Percentiles rank a stretch among this genome's conserved stretches.
These are phyloP conservation scores for Termitomyces sp. DNA, from an alignment of 768 basidiomycete species.

Conservation along the genomic window DNA sequence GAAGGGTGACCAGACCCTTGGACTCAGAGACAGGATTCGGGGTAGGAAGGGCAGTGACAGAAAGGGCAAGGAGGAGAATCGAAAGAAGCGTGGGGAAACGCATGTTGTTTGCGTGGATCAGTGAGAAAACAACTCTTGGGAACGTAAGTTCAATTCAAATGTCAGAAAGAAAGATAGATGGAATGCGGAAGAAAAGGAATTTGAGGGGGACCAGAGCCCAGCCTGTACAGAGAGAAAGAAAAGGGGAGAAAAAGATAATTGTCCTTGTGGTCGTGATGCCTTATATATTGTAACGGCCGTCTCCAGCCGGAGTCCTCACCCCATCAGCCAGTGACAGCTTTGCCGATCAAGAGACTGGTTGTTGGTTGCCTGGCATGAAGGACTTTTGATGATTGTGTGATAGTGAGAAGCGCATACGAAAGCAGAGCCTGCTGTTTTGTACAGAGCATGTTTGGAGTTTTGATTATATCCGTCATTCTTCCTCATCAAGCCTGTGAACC, in stretches of 20 bases:
- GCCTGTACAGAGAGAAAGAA: slow-evolving; percentile 22
- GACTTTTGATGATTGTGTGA: neutral
- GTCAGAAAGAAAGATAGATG: slow-evolving; percentile 13
- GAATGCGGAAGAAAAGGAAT: slow-evolving; percentile 22
- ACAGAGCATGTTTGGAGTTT: neutral
- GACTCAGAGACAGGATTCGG: slow-evolving; percentile 16
- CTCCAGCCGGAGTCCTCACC: slow-evolving; percentile 5
- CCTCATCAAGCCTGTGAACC: neutral
- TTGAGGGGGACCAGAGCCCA: slow-evolving; percentile 19
- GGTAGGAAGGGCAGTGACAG: slow-evolving; percentile 37
- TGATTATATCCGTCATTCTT: neutral
- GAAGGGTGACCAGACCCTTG: slow-evolving; percentile 35
- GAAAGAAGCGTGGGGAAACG: slow-evolving; percentile 51
- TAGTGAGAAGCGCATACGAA: neutral
- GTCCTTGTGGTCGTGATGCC: neutral
- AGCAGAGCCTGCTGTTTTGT: neutral
- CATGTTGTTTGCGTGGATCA: slow-evolving; percentile 35
- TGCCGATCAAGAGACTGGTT: neutral
- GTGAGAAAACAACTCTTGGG: slow-evolving; percentile 19
- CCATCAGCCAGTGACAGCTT: neutral
- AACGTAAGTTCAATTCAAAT: slow-evolving; percentile 15
- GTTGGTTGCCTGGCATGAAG: neutral
- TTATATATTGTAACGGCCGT: slow-evolving; percentile 12
- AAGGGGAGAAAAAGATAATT: slow-evolving; percentile 10
- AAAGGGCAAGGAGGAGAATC: slow-evolving; percentile 41